phyloP scores from a whole-genome alignment of 202 grass and related monocot species.

The Musa balbisiana region DNA sequence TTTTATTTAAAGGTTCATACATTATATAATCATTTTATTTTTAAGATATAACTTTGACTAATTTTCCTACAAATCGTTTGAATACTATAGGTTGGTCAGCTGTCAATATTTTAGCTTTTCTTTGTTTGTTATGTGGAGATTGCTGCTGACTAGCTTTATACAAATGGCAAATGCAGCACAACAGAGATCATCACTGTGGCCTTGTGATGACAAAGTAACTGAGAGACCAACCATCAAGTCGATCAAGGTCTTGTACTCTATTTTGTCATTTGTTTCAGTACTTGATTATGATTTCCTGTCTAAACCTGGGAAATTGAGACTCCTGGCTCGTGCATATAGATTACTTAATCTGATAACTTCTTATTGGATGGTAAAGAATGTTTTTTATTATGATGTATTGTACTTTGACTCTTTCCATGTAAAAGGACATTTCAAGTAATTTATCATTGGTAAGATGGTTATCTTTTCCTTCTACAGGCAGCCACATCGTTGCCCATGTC shows the following conservation, averaged over 20 bases:
- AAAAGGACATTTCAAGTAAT: neutral
- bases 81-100: neutral
- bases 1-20: neutral
- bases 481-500: neutral
- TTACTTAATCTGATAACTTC: neutral
- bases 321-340: neutral
- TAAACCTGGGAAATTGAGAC: neutral
- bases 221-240: neutral
- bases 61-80: neutral
- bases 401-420: neutral
- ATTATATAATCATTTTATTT: neutral
- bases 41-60: neutral
- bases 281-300: neutral
- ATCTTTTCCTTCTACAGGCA: neutral
- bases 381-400: neutral
- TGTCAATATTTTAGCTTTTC: neutral
- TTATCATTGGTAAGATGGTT: neutral
- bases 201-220: constrained; percentile 3
- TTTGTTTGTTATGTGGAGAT: neutral
- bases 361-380: neutral
- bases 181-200: neutral
- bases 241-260: neutral
- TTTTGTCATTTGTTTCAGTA: neutral
- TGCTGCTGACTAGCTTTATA: neutral
- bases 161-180: neutral